Evolutionary conservation across 2,329 filamentous ascomycete species (phyloP).

Genomic region (Pseudopyrenochaeta lycopersici): DNA sequence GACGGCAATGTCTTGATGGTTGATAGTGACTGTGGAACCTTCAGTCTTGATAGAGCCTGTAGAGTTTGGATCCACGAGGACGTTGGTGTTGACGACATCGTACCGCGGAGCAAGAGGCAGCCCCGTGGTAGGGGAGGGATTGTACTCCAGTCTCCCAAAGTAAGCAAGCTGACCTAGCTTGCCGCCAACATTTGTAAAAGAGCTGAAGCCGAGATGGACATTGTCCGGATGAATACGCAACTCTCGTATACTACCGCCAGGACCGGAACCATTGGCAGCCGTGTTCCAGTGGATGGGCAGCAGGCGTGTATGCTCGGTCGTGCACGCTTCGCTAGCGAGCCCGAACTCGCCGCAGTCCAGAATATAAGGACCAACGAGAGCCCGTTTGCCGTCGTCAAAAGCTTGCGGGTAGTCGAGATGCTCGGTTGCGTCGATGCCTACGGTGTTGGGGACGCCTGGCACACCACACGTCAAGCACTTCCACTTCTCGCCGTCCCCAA

Average conservation of each 20-base stretch:
- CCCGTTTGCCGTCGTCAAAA: too few species aligned
- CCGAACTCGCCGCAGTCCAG: too few species aligned
- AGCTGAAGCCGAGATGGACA: conserved; percentile 55
- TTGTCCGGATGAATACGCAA: conserved; percentile 58
- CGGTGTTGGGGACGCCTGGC: too few species aligned
- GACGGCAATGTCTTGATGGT: conserved; percentile 46
- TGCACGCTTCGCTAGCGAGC: too few species aligned
- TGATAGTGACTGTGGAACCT: too few species aligned
- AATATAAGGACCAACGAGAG: too few species aligned
- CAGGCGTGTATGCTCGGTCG: too few species aligned
- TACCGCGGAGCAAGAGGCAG: conserved; percentile 36
- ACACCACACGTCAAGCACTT: too few species aligned
- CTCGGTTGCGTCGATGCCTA: too few species aligned
- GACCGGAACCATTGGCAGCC: conserved; percentile 39
- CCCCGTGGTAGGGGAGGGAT: conserved; percentile 38
- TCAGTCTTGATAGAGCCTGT: conserved; percentile 13
- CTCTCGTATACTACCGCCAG: conserved; percentile 51
- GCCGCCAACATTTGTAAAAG: conserved; percentile 45
- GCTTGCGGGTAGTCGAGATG: too few species aligned
- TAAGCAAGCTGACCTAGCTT: conserved; percentile 46
- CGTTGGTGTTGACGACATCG: conserved; percentile 52
- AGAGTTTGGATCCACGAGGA: conserved; percentile 25
- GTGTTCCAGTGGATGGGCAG: conserved; percentile 51
- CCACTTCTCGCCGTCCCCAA: too few species aligned
- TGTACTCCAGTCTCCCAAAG: conserved; percentile 54